phyloP scores from a whole-genome alignment of 2,329 filamentous ascomycete species.

The Microcera coccophila region DNA sequence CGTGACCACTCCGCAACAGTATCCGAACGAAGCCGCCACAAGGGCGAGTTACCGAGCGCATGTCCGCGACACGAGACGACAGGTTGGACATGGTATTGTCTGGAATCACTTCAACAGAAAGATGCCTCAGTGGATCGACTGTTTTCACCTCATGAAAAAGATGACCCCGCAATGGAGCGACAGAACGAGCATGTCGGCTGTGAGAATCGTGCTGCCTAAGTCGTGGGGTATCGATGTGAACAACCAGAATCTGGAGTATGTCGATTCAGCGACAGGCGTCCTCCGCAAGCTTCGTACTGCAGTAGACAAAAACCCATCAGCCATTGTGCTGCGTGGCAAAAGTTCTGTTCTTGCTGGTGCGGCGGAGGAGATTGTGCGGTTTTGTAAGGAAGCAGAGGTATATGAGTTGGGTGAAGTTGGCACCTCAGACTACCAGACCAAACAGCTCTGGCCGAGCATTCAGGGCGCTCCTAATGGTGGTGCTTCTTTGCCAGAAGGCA shows the following conservation, averaged over 20 bases:
- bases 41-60: slow-evolving; percentile 19
- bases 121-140: slow-evolving; percentile 38
- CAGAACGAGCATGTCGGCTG: slow-evolving; percentile 33
- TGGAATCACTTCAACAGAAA: slow-evolving; percentile 27
- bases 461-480: slow-evolving; percentile 25
- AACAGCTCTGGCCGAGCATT: slow-evolving; percentile 36
- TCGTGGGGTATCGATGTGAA: slow-evolving; percentile 33
- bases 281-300: slow-evolving; percentile 32
- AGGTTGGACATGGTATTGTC: slow-evolving; percentile 35
- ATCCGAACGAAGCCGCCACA: slow-evolving; percentile 25
- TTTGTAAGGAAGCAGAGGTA: slow-evolving; percentile 31
- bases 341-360: slow-evolving; percentile 31
- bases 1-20: slow-evolving; percentile 25
- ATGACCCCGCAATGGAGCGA: slow-evolving; percentile 34
- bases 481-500: slow-evolving; percentile 18
- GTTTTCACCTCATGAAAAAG: slow-evolving; percentile 36
- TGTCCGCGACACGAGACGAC: slow-evolving; percentile 29
- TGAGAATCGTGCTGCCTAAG: slow-evolving; percentile 35
- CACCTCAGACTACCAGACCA: slow-evolving; percentile 32
- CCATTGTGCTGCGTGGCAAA: slow-evolving; percentile 32
- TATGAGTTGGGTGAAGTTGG: slow-evolving; percentile 36
- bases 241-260: slow-evolving; percentile 32
- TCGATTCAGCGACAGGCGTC: slow-evolving; percentile 34
- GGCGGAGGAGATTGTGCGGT: slow-evolving; percentile 32
- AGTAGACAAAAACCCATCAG: slow-evolving; percentile 31